phyloP scores from a whole-genome alignment of 2,329 filamentous ascomycete genomes.

The Lachnellula subtilissima region DNA sequence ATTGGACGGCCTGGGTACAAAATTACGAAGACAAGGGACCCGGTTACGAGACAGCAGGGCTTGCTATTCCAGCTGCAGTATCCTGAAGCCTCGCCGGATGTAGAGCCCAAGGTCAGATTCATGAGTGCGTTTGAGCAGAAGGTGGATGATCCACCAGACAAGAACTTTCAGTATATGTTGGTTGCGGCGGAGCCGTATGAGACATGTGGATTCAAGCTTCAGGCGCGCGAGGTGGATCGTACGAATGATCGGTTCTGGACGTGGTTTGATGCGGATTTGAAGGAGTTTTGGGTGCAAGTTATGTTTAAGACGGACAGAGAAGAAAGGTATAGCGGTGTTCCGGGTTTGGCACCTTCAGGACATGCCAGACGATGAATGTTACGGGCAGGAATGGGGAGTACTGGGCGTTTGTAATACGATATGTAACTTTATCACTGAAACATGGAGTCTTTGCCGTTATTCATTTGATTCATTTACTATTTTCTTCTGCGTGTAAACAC shows the following conservation, averaged over 20 bases:
- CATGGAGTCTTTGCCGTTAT: not conserved
- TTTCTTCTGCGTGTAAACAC: not conserved
- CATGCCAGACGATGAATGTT: conserved; percentile 20
- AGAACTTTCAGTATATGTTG: conserved; percentile 89
- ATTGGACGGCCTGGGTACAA: conserved; percentile 96
- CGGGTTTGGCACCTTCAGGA: conserved; percentile 45
- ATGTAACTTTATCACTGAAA: not conserved
- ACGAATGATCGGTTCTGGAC: conserved; percentile 84
- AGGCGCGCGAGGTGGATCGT: conserved; percentile 87
- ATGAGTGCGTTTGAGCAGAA: conserved; percentile 98
- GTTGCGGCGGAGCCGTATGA: conserved; percentile 97
- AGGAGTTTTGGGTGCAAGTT: conserved; percentile 96
- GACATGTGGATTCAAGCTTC: conserved; percentile 94
- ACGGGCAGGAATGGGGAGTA: not conserved
- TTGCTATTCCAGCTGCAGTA: conserved; percentile 96
- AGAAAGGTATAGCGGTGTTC: conserved; percentile 72
- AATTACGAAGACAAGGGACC: conserved; percentile 92
- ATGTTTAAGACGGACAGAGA: conserved; percentile 98
- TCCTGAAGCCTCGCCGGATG: conserved; percentile 75
- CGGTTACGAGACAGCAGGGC: conserved; percentile 80
- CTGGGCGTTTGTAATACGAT: conserved; percentile 1
- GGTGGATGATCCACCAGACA: conserved; percentile 85
- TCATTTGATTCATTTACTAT: conserved; percentile 5
- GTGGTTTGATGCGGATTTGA: conserved; percentile 92
- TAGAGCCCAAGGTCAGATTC: conserved; percentile 81